Conservation (phyloP, 2,329 filamentous ascomycete species). For the Penicillium hordei region DNA sequence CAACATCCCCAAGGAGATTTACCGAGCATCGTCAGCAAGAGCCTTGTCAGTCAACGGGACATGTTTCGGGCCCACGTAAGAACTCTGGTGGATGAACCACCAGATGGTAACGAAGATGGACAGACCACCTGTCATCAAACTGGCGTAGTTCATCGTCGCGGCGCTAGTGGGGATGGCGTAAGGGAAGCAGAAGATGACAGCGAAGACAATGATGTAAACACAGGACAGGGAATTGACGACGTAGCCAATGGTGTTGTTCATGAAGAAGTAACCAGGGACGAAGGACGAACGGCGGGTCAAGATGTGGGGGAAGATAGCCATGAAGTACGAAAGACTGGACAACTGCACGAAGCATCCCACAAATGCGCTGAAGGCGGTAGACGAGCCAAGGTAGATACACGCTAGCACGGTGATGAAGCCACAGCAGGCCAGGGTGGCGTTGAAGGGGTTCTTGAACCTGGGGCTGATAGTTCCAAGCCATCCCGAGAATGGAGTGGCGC, state of each 20-base stretch:
- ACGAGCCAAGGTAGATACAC: slow-evolving; percentile 57
- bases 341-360: slow-evolving; percentile 60
- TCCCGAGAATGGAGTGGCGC: slow-evolving; percentile 58
- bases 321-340: slow-evolving; percentile 56
- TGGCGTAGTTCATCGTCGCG: slow-evolving; percentile 56
- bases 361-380: slow-evolving; percentile 57
- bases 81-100: slow-evolving; percentile 41
- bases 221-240: slow-evolving; percentile 53
- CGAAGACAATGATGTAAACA: slow-evolving; percentile 56
- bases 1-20: slow-evolving; percentile 2
- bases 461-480: slow-evolving; percentile 57
- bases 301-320: slow-evolving; percentile 54
- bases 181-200: slow-evolving; percentile 62
- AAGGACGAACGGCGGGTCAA: slow-evolving; percentile 54
- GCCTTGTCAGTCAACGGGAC: slow-evolving; percentile 38
- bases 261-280: slow-evolving; percentile 54
- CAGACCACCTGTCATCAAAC: slow-evolving; percentile 53
- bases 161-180: slow-evolving; percentile 49
- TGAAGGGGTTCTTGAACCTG: slow-evolving; percentile 58
- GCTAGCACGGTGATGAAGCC: slow-evolving; percentile 55
- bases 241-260: slow-evolving; percentile 52
- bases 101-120: slow-evolving; percentile 51
- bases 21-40: slow-evolving; percentile 34
- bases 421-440: slow-evolving; percentile 57
- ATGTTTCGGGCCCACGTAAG: slow-evolving; percentile 40